These are phyloP conservation scores for Tricholoma bakamatsutake DNA, from an alignment of 768 basidiomycete genomes.

Conservation along the genomic window DNA sequence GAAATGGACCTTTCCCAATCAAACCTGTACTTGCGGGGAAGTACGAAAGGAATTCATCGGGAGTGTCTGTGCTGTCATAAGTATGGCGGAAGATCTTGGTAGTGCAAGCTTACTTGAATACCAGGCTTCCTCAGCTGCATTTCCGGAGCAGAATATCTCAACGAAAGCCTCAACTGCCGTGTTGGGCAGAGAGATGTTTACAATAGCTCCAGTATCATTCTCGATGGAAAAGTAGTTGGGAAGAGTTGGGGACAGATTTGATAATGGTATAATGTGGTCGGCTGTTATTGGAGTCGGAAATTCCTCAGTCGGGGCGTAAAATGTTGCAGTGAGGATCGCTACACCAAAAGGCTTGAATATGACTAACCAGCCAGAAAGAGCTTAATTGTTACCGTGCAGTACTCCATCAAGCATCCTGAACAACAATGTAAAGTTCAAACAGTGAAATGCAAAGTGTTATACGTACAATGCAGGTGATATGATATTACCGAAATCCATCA, in stretches of 20 bases:
- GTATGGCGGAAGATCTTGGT: not conserved
- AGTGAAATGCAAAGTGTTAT: conserved; percentile 12
- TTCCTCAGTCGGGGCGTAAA: conserved; percentile 41
- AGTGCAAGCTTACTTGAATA: conserved; percentile 26
- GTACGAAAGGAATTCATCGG: conserved; percentile 42
- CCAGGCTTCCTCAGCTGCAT: conserved; percentile 63
- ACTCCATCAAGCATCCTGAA: conserved; percentile 22
- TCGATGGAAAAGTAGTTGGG: conserved; percentile 31
- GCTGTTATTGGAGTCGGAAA: conserved; percentile 43
- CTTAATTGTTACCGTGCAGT: conserved; percentile 17
- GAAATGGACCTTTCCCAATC: conserved; percentile 48
- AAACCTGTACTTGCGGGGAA: conserved; percentile 41
- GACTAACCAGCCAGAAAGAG: not conserved
- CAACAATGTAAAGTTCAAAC: not conserved
- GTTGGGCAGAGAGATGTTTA: conserved; percentile 44
- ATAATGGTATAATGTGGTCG: conserved; percentile 52
- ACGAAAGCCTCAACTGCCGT: conserved; percentile 51
- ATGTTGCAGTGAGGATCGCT: conserved; percentile 54
- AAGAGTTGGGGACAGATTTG: conserved; percentile 43
- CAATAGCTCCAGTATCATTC: conserved; percentile 21
- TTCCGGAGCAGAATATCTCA: conserved; percentile 56
- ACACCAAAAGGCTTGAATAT: not conserved
- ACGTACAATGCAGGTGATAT: conserved; percentile 35
- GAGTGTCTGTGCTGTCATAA: conserved; percentile 36
- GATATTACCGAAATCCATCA: conserved; percentile 57